These are phyloP conservation scores for Claviceps sp. DNA, from an alignment of 2,329 filamentous ascomycete genomes.

Conservation along the genomic window DNA sequence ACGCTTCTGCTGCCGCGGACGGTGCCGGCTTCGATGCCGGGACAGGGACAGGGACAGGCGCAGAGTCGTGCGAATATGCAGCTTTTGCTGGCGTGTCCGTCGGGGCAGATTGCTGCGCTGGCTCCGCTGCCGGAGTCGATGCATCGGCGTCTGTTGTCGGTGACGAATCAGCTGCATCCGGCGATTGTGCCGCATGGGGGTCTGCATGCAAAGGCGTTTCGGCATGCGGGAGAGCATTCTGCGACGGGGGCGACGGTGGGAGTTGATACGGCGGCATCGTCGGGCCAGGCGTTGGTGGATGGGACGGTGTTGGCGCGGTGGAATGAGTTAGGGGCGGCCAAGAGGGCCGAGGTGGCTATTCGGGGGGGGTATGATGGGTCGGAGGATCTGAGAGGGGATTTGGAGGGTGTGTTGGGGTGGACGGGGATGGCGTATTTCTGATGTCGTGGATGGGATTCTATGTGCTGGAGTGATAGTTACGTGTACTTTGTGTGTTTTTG, in stretches of 20 bases:
- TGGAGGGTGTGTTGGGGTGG: constrained; percentile 50
- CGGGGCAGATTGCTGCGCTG: constrained; percentile 64
- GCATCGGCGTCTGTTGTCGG: constrained; percentile 71
- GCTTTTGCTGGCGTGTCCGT: constrained; percentile 61
- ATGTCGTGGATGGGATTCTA: too few species aligned
- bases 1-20: constrained; percentile 65
- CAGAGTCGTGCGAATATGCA: constrained; percentile 29
- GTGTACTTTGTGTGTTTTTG: too few species aligned
- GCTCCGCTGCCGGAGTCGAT: constrained; percentile 64
- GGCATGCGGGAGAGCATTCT: constrained; percentile 33
- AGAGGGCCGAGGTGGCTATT: constrained; percentile 57
- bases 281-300: constrained; percentile 59
- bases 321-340: constrained; percentile 59
- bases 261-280: constrained; percentile 41
- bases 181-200: constrained; percentile 65
- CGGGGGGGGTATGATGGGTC: constrained; percentile 55
- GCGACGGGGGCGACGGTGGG: constrained; percentile 24
- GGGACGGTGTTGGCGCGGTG: constrained; percentile 63
- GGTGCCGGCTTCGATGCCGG: constrained; percentile 23
- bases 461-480: too few species aligned
- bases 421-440: constrained; percentile 41
- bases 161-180: constrained; percentile 67
- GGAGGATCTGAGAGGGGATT: constrained; percentile 55
- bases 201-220: constrained; percentile 71
- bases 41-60: constrained; percentile 8